These are phyloP conservation scores for Moringa oleifera DNA, from an alignment of 345 rosid species.

Conservation along the genomic window DNA sequence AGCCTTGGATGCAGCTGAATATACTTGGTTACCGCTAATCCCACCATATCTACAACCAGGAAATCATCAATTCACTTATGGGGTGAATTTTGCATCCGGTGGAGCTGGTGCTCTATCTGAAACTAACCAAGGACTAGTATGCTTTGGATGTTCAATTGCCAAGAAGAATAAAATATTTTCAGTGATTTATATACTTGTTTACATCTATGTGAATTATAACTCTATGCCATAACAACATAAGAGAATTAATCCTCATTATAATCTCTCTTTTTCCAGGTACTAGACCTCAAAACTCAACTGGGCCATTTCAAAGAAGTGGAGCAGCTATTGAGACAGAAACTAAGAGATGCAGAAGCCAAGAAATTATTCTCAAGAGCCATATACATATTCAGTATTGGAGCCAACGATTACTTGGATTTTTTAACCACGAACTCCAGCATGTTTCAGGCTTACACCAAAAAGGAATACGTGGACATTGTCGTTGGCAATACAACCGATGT, in stretches of 20 bases:
- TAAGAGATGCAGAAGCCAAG: slow-evolving; percentile 52
- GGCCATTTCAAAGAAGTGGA: slow-evolving; percentile 44
- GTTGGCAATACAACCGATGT: slow-evolving; percentile 49
- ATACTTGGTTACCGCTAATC: slow-evolving; percentile 64
- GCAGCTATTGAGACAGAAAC: slow-evolving; percentile 35
- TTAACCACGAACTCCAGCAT: slow-evolving; percentile 58
- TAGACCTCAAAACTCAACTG: slow-evolving; percentile 51
- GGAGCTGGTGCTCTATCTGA: slow-evolving; percentile 83
- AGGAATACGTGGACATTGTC: slow-evolving; percentile 46
- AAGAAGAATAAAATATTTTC: too few species aligned
- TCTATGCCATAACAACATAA: too few species aligned
- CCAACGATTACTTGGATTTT: slow-evolving; percentile 62
- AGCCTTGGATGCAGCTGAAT: slow-evolving; percentile 44
- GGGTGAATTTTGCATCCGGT: slow-evolving; percentile 83
- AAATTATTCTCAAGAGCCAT: slow-evolving; percentile 49
- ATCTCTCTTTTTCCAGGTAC: slow-evolving; percentile 31
- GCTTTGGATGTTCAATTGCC: background rate
- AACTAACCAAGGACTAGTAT: slow-evolving; percentile 56
- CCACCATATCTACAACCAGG: slow-evolving; percentile 76
- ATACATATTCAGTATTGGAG: slow-evolving; percentile 62
- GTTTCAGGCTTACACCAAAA: slow-evolving; percentile 26
- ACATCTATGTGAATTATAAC: too few species aligned
- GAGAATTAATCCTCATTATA: too few species aligned
- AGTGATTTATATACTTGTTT: too few species aligned
- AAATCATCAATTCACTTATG: slow-evolving; percentile 27